phyloP scores from a whole-genome alignment of 345 rosid species.

The Fremontodendron californicum region DNA sequence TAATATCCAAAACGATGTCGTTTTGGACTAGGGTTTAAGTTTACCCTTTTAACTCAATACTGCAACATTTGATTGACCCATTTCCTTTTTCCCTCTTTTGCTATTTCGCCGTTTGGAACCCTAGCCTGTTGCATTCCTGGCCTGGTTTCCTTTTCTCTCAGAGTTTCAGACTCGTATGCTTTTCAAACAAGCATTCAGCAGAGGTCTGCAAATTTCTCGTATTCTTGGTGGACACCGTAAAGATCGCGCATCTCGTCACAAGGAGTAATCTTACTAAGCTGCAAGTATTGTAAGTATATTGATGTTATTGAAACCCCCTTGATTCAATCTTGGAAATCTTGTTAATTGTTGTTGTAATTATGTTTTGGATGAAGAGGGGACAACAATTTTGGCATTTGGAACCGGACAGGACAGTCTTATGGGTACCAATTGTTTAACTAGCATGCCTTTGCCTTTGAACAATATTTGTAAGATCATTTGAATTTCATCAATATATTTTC shows the following conservation, averaged over 20 bases:
- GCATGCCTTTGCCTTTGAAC: too few relatives aligned
- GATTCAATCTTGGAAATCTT: not conserved
- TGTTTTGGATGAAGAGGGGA: not conserved
- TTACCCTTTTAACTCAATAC: too few relatives aligned
- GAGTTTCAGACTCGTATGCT: constrained; percentile 99
- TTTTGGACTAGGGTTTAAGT: too few relatives aligned
- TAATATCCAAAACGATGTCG: too few relatives aligned
- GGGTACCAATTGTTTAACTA: too few relatives aligned
- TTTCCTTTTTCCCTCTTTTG: too few relatives aligned
- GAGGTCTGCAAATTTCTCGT: constrained; percentile 97
- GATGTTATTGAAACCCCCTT: too few relatives aligned
- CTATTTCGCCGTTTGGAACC: too few relatives aligned
- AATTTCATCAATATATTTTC: too few relatives aligned
- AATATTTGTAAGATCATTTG: too few relatives aligned
- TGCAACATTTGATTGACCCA: too few relatives aligned
- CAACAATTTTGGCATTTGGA: not conserved
- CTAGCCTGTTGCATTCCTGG: constrained; percentile 96
- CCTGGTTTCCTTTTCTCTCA: constrained; percentile 96
- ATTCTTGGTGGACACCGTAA: constrained; percentile 90
- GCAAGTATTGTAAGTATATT: not conserved
- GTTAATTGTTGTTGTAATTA: not conserved
- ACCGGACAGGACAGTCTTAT: too few relatives aligned
- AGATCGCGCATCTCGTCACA: constrained; percentile 74
- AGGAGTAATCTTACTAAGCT: constrained; percentile 38
- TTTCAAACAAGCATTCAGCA: constrained; percentile 97